Evolutionary conservation across 106 monocot genomes (phyloP), one percentile per base, ranked within the genome.

Genomic region (Dendrobium huoshanense): DNA sequence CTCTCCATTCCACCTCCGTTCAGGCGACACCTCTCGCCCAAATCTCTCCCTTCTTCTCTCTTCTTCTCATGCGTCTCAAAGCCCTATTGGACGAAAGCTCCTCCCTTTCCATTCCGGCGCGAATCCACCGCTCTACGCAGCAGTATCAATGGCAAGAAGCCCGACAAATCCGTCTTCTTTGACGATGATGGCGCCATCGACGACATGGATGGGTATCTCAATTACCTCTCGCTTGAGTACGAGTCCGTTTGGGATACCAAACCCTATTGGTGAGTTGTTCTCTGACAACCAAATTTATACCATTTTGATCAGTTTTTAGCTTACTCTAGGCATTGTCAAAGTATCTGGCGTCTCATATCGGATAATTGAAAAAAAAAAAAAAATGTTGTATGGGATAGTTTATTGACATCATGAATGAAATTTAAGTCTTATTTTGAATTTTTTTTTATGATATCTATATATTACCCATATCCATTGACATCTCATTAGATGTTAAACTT

Each of bases 241-340:
- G 97, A 98, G 61, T 98, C 92, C 27, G 91, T 98, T 37, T 98
- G 94, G 97, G 97, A 98, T 90, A 98, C 97, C 79, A 98, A 98
- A 75, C 97, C 97, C 75, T 83, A 92, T 2, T 98, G 97, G 97
- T 98, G 47, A 85, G 88, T 79, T 67, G 27, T 44, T 80, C 16
- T 8, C 48, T 55, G 27, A 10, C 25, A 8, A 24, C 31, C 13
- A 51, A 10, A 51, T 10, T 13, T 13, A 51, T 13, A 16, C 51
- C 15, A 3, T 51, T 51, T 51, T 51, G 51, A 51, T 51, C 15
- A 51, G 11, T 51, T 51, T 2, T 51, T 51, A 6, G 45, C 9
- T 45, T 45, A 45, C 45, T 45, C 45, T 45, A 45, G 45, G 6
- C 9, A 6, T 45, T 45, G 45, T 9, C 45, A 9, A 45, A 45